phyloP scores from a whole-genome alignment of 192 early-diverging fungal genomes.

The Backusella westeae region DNA sequence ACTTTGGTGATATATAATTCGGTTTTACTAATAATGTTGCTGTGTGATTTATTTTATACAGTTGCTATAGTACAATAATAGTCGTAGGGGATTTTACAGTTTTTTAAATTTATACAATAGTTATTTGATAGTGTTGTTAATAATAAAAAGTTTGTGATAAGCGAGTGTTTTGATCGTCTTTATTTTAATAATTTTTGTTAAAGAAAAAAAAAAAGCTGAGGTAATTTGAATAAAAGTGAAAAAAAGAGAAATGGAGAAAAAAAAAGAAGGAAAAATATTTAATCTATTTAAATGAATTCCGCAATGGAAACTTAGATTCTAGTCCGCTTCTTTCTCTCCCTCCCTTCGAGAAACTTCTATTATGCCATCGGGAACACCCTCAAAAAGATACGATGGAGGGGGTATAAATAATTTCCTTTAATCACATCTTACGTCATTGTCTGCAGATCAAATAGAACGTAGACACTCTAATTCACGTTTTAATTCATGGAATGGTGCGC shows the following conservation, averaged over 20 bases:
- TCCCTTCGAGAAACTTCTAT: background rate
- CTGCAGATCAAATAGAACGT: background rate
- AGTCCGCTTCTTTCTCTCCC: background rate
- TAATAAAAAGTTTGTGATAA: background rate
- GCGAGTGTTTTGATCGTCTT: background rate
- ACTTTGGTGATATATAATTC: background rate
- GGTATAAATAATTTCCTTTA: background rate
- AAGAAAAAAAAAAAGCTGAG: background rate
- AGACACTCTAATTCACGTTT: background rate
- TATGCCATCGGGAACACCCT: background rate
- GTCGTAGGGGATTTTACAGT: background rate
- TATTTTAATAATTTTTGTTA: background rate
- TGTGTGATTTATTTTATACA: background rate
- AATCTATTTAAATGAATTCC: background rate
- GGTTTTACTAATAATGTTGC: background rate
- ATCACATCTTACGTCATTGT: background rate
- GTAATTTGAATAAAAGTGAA: background rate
- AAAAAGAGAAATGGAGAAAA: background rate
- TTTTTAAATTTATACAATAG: background rate
- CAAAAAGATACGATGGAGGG: background rate
- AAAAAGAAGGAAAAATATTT: background rate
- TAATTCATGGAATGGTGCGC: background rate
- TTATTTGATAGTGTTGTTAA: background rate
- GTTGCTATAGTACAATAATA: background rate
- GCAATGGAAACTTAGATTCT: background rate